phyloP scores from a whole-genome alignment of 2,329 filamentous ascomycete genomes.

The Aspergillus brunneoviolaceus region DNA sequence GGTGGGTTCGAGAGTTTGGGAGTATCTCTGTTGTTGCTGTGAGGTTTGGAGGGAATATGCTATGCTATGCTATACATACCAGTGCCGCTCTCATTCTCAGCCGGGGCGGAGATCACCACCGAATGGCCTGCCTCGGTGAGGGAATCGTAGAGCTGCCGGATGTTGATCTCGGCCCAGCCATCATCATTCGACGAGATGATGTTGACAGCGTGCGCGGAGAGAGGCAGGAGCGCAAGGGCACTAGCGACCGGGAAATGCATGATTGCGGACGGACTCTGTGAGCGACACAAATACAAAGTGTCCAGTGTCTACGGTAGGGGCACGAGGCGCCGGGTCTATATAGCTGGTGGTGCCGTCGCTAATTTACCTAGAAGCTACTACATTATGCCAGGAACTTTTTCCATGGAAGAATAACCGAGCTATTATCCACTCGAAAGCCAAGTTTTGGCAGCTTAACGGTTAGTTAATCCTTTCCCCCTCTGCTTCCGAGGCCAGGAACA shows the following conservation, averaged over 20 bases:
- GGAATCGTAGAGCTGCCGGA: constrained; percentile 59
- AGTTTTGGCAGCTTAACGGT: background rate
- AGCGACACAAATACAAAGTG: no score
- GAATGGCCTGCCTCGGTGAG: constrained; percentile 58
- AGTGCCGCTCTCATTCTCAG: constrained; percentile 64
- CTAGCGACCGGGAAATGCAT: constrained; percentile 25
- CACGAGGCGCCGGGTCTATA: background rate
- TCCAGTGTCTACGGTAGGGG: background rate
- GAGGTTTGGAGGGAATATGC: background rate
- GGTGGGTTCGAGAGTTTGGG: no score
- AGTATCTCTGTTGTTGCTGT: no score
- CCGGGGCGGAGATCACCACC: constrained; percentile 65
- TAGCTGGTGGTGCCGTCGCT: background rate
- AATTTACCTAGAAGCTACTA: background rate
- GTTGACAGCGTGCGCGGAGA: constrained; percentile 42
- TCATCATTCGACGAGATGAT: constrained; percentile 70
- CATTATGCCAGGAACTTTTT: background rate
- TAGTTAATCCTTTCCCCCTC: no score
- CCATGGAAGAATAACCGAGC: background rate
- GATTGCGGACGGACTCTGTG: background rate
- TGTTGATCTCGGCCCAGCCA: constrained; percentile 70
- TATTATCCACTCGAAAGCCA: no score
- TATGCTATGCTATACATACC: constrained; percentile 41
- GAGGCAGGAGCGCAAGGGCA: constrained; percentile 21
- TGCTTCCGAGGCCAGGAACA: background rate